Base-by-base conservation (phyloP, 805 yeast genomes). In the Ogataea haglerorum region DNA sequence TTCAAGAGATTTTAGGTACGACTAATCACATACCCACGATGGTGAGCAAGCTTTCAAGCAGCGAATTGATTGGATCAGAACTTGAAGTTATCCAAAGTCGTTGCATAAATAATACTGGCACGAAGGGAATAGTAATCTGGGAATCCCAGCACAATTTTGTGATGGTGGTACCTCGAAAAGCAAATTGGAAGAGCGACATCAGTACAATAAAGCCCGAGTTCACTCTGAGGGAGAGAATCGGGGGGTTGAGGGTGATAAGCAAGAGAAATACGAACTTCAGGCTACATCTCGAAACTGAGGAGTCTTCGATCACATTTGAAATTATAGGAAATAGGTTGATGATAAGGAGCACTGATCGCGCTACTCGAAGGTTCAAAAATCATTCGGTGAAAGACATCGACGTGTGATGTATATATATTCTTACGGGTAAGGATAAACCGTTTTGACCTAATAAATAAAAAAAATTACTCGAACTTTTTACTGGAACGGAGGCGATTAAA, bases 331-430 rank as follows among this genome's bases (percentile, higher is more conserved):
- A 88, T 30, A 68, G 97, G 44, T 75, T 90, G 50, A 78, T 80
- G 45, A 75, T 81, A 45, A 72, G 95, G 58, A 72, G 90, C 30
- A 77, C 78, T 8, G 97, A 90, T 52, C 70, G 98, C 43, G 79
- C 95, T 0, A 85, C 82, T 17, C 77, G 85, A 53, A 88, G 90
- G 66, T 88, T 88, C 69, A 90, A 90, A 64, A 76, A 80, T 43
- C 93, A 83, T 50, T 74, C 76, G 23, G 87, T 85, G 4, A 53
- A 47, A 25, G 65, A 62, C 34, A 51, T 60, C n/a, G 12, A 29
- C 13, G n/a, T 25, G 10, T 39, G 23, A 24, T 10, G 27, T n/a
- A 3, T 12, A 12, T 24, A n/a, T 7, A 19, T 19, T 19, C 7
- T 19, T 19, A 17, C 10, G 8, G 8, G 21, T 19, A 7, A 6